Conservation (phyloP, 305 asterid species). For the Nicotiana rustica region DNA sequence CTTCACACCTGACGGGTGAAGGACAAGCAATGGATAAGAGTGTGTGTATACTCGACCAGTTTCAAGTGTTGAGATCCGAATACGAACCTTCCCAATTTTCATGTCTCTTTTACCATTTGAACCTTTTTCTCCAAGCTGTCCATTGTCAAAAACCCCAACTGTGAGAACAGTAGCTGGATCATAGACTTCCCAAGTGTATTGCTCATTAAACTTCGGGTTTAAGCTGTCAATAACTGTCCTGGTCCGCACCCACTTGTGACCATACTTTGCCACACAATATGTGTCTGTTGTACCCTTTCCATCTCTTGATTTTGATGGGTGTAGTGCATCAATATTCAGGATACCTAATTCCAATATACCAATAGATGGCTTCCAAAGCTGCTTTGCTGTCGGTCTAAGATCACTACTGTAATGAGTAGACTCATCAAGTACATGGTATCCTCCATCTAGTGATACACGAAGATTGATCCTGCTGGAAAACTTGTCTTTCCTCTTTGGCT, state of each 20-base stretch:
- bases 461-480: constrained; percentile 80
- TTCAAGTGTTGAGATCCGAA: constrained; percentile 88
- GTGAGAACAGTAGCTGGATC: constrained; percentile 93
- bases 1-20: constrained; percentile 84
- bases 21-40: constrained; percentile 79
- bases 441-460: constrained; percentile 87
- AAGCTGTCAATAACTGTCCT: constrained; percentile 80
- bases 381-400: constrained; percentile 87
- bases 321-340: constrained; percentile 65
- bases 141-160: constrained; percentile 83
- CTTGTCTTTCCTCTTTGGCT: constrained; percentile 63
- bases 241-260: constrained; percentile 92
- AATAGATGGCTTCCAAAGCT: constrained; percentile 86
- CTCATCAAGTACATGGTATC: constrained; percentile 93
- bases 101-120: constrained; percentile 57
- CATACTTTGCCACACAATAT: constrained; percentile 86
- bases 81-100: constrained; percentile 81
- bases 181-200: constrained; percentile 92
- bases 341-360: constrained; percentile 81
- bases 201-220: constrained; percentile 88
- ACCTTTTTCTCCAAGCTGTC: constrained; percentile 53
- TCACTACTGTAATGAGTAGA: constrained; percentile 90
- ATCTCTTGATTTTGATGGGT: constrained; percentile 77
- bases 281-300: constrained; percentile 79
- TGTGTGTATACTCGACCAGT: constrained; percentile 83